phyloP scores from a whole-genome alignment of 2,329 filamentous ascomycete genomes.

The Penicillium sp. region DNA sequence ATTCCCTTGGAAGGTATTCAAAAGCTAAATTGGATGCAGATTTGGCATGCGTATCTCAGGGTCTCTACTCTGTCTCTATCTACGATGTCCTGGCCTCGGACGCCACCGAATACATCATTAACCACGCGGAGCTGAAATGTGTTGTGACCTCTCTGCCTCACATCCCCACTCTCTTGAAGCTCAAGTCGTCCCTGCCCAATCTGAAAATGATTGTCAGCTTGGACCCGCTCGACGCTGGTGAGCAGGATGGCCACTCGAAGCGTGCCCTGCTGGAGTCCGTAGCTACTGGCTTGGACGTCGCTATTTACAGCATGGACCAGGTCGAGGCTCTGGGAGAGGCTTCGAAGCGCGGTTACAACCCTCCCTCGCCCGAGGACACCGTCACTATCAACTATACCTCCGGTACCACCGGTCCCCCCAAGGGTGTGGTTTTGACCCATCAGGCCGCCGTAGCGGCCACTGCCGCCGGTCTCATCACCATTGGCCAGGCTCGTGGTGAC shows the following conservation, averaged over 20 bases:
- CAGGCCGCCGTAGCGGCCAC: conserved; percentile 73
- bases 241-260: conserved; percentile 75
- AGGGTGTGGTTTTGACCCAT: conserved; percentile 72
- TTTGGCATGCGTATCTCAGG: conserved; percentile 81
- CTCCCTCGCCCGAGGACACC: conserved; percentile 71
- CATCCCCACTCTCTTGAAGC: conserved; percentile 75
- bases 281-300: conserved; percentile 69
- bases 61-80: conserved; percentile 84
- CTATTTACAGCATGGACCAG: conserved; percentile 74
- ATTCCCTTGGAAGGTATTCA: neutral
- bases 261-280: conserved; percentile 71
- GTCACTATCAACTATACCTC: conserved; percentile 72
- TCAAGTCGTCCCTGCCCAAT: conserved; percentile 71
- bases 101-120: conserved; percentile 91
- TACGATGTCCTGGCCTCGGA: conserved; percentile 95
- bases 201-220: conserved; percentile 87
- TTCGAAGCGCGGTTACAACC: conserved; percentile 67
- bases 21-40: conserved; percentile 52
- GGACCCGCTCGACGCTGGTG: conserved; percentile 77
- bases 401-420: conserved; percentile 63
- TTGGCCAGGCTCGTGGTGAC: conserved; percentile 57
- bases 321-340: conserved; percentile 78
- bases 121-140: conserved; percentile 74
- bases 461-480: conserved; percentile 57
- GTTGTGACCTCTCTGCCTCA: conserved; percentile 78